Conservation (phyloP, 1,284 basidiomycete species). For the Melampsora americana region DNA sequence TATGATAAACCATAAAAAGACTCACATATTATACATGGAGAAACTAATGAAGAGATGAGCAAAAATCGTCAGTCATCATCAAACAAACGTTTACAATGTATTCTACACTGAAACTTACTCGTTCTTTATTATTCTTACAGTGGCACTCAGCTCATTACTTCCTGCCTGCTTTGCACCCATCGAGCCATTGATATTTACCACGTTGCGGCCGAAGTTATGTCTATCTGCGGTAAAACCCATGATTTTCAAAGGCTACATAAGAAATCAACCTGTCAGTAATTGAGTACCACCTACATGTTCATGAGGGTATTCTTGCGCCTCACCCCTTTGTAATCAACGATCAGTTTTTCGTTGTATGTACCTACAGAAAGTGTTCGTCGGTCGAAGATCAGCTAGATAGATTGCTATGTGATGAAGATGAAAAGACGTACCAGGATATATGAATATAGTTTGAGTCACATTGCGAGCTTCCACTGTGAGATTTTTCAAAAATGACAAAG, state of each 20-base stretch:
- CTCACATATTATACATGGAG: conserved; percentile 1
- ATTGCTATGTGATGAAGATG: not conserved
- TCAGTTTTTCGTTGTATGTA: not conserved
- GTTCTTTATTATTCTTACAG: not conserved
- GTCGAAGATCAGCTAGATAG: not conserved
- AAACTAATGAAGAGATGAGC: not conserved
- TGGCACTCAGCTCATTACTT: not conserved
- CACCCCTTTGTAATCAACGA: not conserved
- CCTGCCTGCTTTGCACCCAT: not conserved
- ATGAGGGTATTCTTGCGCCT: not conserved
- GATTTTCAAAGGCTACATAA: not conserved
- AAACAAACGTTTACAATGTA: not conserved
- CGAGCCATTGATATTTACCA: not conserved
- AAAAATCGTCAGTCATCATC: not conserved
- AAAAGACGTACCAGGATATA: not conserved
- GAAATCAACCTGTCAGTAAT: not conserved
- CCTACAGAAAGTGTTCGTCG: not conserved
- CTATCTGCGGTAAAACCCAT: not conserved
- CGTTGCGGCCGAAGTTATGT: not conserved
- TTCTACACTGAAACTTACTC: not conserved
- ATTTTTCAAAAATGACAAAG: not conserved
- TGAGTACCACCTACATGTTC: not conserved
- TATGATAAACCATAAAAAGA: not conserved
- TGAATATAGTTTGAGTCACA: not conserved
- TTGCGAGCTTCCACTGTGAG: not conserved